phyloP scores from a whole-genome alignment of 2,329 filamentous ascomycete species.

The Sporothrix globosa region DNA sequence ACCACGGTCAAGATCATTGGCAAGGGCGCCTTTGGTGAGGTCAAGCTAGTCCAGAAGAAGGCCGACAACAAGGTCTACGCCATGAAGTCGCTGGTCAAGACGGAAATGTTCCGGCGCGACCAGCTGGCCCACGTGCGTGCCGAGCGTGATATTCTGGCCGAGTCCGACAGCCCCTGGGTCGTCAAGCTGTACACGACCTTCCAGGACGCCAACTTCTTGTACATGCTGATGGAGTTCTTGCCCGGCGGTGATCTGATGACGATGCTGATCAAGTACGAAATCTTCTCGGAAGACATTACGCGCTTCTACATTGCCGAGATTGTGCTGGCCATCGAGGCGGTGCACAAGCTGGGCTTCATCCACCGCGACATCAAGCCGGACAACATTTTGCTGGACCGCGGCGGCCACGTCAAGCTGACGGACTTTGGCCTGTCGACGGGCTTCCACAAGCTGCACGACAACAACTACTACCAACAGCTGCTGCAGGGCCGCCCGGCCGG shows the following conservation, averaged over 20 bases:
- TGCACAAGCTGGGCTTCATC: slow-evolving; percentile 97
- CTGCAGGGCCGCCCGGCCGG: slow-evolving; percentile 73
- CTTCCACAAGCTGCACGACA: slow-evolving; percentile 97
- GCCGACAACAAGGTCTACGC: slow-evolving; percentile 96
- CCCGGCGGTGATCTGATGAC: slow-evolving; percentile 99
- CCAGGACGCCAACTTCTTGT: slow-evolving; percentile 93
- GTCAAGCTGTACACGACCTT: slow-evolving; percentile 98
- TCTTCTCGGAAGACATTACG: slow-evolving; percentile 98
- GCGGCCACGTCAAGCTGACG: slow-evolving; percentile 96
- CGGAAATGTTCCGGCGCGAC: slow-evolving; percentile 99
- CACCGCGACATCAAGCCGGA: slow-evolving; percentile 99
- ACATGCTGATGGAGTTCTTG: slow-evolving; percentile 99
- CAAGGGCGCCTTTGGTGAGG: slow-evolving; percentile 97
- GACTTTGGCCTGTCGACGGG: slow-evolving; percentile 98
- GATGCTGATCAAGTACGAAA: slow-evolving; percentile 99
- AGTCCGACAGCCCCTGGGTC: slow-evolving; percentile 99
- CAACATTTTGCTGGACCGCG: slow-evolving; percentile 93
- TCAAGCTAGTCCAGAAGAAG: slow-evolving; percentile 96
- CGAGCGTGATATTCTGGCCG: slow-evolving; percentile 94
- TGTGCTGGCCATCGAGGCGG: slow-evolving; percentile 95
- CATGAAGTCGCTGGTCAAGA: slow-evolving; percentile 97
- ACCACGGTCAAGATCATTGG: slow-evolving; percentile 96
- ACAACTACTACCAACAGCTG: slow-evolving; percentile 97
- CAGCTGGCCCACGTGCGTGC: slow-evolving; percentile 96
- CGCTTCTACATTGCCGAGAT: slow-evolving; percentile 99